Percentiles rank a stretch among this genome's conserved stretches.
Evolutionary conservation across 805 yeast species (phyloP).

Genomic region (Wickerhamomyces kurtzmanii): DNA sequence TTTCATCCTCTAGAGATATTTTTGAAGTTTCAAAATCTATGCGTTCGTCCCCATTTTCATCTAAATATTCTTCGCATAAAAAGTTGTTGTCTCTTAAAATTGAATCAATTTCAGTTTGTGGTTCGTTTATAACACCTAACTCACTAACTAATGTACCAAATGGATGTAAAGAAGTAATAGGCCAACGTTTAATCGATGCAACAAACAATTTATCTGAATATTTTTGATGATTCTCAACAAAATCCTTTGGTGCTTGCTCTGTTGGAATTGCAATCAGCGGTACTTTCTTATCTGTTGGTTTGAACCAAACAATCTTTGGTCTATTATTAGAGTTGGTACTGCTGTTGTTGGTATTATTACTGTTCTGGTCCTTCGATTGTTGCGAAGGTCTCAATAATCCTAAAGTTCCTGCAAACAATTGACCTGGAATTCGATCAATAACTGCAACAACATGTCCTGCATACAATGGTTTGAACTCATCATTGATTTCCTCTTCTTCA

Average conservation of each 20-base stretch:
- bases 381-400: constrained; percentile 94
- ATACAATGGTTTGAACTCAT: constrained; percentile 85
- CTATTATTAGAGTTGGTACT: constrained; percentile 25
- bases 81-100: constrained; percentile 83
- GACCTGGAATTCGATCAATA: constrained; percentile 95
- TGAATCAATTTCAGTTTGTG: constrained; percentile 75
- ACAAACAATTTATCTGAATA: constrained; percentile 80
- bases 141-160: constrained; percentile 89
- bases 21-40: constrained; percentile 23
- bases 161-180: constrained; percentile 96
- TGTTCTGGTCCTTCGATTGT: constrained; percentile 67
- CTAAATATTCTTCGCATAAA: constrained; percentile 71
- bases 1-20: constrained; percentile 16
- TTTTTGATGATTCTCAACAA: constrained; percentile 82
- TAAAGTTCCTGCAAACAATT: constrained; percentile 86
- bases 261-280: constrained; percentile 98
- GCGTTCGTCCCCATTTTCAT: constrained; percentile 17
- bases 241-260: constrained; percentile 94
- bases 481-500: constrained; percentile 93
- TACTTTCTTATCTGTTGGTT: constrained; percentile 96
- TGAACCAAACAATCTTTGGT: constrained; percentile 98
- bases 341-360: constrained; percentile 9
- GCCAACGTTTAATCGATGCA: constrained; percentile 97
- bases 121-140: constrained; percentile 72
- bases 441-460: constrained; percentile 99